A percentile compares a stretch with the other conserved stretches of the same genome.
phyloP scores from a whole-genome alignment of 1,139 yeast genomes.

The Taphrina betulina region DNA sequence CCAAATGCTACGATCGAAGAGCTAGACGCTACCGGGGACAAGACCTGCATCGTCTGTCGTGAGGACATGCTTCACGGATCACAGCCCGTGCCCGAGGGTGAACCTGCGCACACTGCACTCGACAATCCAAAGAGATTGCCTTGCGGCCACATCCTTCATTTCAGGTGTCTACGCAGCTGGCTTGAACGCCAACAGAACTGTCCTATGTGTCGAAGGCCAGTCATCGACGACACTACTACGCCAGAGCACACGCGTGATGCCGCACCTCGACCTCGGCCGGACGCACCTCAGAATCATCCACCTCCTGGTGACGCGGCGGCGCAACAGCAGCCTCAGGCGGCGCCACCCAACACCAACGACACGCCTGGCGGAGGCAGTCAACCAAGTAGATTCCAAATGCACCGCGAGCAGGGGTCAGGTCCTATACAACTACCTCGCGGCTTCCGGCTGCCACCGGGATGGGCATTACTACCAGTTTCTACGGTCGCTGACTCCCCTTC shows the following conservation, averaged over 20 bases:
- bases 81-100: conserved; percentile 40
- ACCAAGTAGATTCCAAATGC: conserved; percentile 3
- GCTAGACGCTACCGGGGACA: conserved; percentile 60
- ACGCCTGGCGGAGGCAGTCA: conserved; percentile 4
- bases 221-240: conserved; percentile 42
- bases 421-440: conserved; percentile 35
- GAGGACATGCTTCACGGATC: conserved; percentile 63
- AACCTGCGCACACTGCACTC: conserved; percentile 44
- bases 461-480: conserved; percentile 37
- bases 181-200: conserved; percentile 85
- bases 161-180: conserved; percentile 92
- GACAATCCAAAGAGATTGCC: conserved; percentile 68
- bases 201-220: conserved; percentile 69
- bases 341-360: background rate
- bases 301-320: background rate
- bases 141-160: conserved; percentile 86
- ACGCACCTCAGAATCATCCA: background rate
- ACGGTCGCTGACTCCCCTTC: background rate
- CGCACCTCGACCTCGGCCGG: background rate
- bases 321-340: background rate
- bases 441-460: conserved; percentile 37
- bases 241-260: background rate
- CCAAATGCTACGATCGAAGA: conserved; percentile 55
- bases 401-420: conserved; percentile 11
- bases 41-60: conserved; percentile 78